Evolutionary conservation across 176 grass and related monocot species (phyloP).

Genomic region (Urochloa ruziziensis): DNA sequence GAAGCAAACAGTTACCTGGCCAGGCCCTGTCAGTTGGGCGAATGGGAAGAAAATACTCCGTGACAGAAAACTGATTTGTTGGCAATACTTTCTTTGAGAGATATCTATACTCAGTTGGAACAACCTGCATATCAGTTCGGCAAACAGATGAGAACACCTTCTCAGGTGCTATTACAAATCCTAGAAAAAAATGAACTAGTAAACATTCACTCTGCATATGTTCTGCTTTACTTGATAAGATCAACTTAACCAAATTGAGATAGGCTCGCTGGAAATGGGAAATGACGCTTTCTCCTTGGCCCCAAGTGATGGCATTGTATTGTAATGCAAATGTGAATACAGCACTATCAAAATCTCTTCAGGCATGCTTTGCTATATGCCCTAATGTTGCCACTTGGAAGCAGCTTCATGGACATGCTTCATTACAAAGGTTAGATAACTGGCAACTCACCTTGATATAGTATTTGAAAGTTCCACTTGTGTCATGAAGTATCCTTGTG

Average conservation of each 20-base stretch:
- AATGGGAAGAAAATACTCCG: slow-evolving; percentile 87
- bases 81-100: slow-evolving; percentile 88
- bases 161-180: background rate
- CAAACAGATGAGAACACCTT: slow-evolving; percentile 13
- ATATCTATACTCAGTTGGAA: slow-evolving; percentile 94
- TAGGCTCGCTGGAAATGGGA: background rate
- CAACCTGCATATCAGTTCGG: slow-evolving; percentile 61
- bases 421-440: slow-evolving; percentile 15
- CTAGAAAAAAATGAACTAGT: background rate
- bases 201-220: slow-evolving; percentile 1
- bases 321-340: background rate
- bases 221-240: background rate
- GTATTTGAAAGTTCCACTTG: slow-evolving; percentile 95
- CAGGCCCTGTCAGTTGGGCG: slow-evolving; percentile 67
- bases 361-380: background rate
- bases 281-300: background rate
- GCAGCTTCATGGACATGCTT: background rate
- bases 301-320: background rate
- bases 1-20: slow-evolving; percentile 59
- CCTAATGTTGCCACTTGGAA: slow-evolving; percentile 5
- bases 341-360: background rate
- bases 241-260: background rate
- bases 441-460: slow-evolving; percentile 86
- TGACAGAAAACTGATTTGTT: slow-evolving; percentile 99
- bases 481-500: slow-evolving; percentile 80